Conservation (phyloP, 768 basidiomycete species). For the Tylopilus sp. region DNA sequence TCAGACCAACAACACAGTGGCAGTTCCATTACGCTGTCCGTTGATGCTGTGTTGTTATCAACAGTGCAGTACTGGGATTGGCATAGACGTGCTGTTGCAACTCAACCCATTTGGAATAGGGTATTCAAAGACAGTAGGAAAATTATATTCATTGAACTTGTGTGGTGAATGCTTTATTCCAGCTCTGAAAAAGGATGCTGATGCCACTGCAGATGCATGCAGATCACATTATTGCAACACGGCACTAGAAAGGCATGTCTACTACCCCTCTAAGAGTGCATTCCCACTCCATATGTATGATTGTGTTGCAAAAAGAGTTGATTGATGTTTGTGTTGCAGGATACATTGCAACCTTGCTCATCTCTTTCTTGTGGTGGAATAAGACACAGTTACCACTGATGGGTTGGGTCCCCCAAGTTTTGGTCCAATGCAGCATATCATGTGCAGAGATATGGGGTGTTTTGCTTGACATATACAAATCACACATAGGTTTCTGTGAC, state of each 20-base stretch:
- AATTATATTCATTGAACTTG: background rate
- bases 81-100: no score
- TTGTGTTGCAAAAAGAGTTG: background rate
- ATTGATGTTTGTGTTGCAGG: slow-evolving; percentile 41
- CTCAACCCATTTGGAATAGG: slow-evolving; percentile 90
- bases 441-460: no score
- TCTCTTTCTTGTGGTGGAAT: slow-evolving; percentile 66
- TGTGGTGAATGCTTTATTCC: slow-evolving; percentile 3
- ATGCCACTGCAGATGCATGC: slow-evolving; percentile 51
- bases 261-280: slow-evolving; percentile 92
- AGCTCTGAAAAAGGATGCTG: slow-evolving; percentile 56
- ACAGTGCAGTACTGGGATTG: no score
- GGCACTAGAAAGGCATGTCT: slow-evolving; percentile 75
- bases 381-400: slow-evolving; percentile 52
- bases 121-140: slow-evolving; percentile 77
- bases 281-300: slow-evolving; percentile 75
- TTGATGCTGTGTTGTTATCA: no score
- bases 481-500: slow-evolving; percentile 56
- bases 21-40: no score
- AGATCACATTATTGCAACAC: slow-evolving; percentile 64
- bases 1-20: no score
- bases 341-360: no score
- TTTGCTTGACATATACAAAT: slow-evolving; percentile 87
- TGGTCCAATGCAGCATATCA: slow-evolving; percentile 80
- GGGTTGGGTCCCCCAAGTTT: slow-evolving; percentile 80